phyloP scores from a whole-genome alignment of 2,329 filamentous ascomycete species.

The Aspergillus sp. region DNA sequence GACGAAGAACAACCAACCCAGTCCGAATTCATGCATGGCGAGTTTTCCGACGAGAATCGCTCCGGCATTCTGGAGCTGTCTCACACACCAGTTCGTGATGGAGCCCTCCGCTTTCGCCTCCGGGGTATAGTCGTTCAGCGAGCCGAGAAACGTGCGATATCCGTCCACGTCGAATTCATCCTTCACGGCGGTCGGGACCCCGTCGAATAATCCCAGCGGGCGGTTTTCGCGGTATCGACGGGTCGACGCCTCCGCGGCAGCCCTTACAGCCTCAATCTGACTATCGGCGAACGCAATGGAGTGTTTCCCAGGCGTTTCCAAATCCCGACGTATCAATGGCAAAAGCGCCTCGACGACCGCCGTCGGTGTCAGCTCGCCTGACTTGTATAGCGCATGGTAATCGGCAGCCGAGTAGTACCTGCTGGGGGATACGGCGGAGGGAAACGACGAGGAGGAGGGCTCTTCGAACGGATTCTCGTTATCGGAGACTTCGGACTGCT shows the following conservation, averaged over 20 bases:
- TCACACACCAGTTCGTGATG: slow-evolving; percentile 63
- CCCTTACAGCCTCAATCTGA: slow-evolving; percentile 57
- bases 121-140: slow-evolving; percentile 53
- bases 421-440: slow-evolving; percentile 31
- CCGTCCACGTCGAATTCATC: slow-evolving; percentile 69
- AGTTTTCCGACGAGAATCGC: slow-evolving; percentile 70
- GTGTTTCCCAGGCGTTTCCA: slow-evolving; percentile 55
- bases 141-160: slow-evolving; percentile 63
- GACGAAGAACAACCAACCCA: slow-evolving; percentile 36
- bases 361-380: slow-evolving; percentile 64
- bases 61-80: slow-evolving; percentile 65
- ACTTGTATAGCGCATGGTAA: slow-evolving; percentile 69
- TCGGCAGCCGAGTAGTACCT: slow-evolving; percentile 63
- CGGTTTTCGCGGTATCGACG: slow-evolving; percentile 63
- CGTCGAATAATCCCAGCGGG: slow-evolving; percentile 67
- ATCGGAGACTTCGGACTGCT: neutral
- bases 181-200: slow-evolving; percentile 75
- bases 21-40: slow-evolving; percentile 72
- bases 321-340: slow-evolving; percentile 61
- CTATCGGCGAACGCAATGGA: slow-evolving; percentile 65
- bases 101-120: slow-evolving; percentile 36
- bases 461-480: neutral
- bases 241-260: slow-evolving; percentile 67
- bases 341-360: slow-evolving; percentile 67
- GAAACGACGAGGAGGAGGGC: neutral